Evolutionary conservation across 1,139 yeast species (phyloP).

Genomic region (Nematodospora anomalae): DNA sequence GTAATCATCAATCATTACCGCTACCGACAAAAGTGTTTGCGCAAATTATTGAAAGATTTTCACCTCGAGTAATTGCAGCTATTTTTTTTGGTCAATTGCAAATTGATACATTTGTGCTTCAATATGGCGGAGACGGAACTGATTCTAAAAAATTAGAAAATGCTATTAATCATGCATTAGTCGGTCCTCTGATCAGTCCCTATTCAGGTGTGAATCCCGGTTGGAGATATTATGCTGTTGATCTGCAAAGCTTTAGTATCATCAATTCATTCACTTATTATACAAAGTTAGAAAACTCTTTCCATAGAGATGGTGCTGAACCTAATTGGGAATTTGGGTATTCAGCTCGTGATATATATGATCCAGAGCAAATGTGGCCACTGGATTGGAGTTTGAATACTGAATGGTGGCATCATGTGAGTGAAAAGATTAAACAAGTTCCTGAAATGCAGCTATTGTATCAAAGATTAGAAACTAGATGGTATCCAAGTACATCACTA

Average conservation of each 20-base stretch:
- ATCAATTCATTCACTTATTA: constrained; percentile 31
- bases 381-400: constrained; percentile 24
- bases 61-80: constrained; percentile 35
- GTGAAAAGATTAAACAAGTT: constrained; percentile 16
- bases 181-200: constrained; percentile 34
- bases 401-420: constrained; percentile 28
- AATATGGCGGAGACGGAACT: constrained; percentile 24
- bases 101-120: constrained; percentile 27
- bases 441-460: constrained; percentile 18
- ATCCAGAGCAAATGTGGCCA: constrained; percentile 30
- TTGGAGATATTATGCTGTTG: constrained; percentile 36
- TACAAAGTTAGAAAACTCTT: constrained; percentile 28
- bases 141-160: constrained; percentile 17
- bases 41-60: constrained; percentile 29
- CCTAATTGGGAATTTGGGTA: constrained; percentile 32
- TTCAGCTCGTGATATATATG: constrained; percentile 30
- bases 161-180: constrained; percentile 29
- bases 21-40: constrained; percentile 27
- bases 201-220: constrained; percentile 30
- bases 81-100: constrained; percentile 31
- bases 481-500: constrained; percentile 5
- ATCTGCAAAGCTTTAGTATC: constrained; percentile 28
- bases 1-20: constrained; percentile 23
- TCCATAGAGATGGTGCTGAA: constrained; percentile 29
- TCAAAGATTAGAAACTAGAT: constrained; percentile 17